Percentiles rank a stretch among this genome's conserved stretches.
Conservation (phyloP, 1,284 basidiomycete genomes). For the Pseudozyma pruni region DNA sequence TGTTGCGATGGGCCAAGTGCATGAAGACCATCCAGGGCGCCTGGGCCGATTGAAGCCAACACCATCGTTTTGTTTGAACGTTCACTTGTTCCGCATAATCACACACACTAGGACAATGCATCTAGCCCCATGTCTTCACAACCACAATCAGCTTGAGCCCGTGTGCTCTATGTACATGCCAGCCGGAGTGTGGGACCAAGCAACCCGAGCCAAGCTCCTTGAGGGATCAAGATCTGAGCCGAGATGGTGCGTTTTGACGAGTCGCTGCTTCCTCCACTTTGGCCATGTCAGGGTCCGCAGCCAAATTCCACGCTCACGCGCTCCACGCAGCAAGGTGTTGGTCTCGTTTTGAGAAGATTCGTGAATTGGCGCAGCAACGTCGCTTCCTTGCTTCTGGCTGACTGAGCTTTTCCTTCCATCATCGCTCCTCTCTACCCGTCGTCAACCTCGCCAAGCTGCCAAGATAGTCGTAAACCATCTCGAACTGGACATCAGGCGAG, state of each 20-base stretch:
- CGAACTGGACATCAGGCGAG: too few species aligned
- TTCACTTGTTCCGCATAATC: background rate
- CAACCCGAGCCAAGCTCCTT: too few species aligned
- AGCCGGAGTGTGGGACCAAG: too few species aligned
- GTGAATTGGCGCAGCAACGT: conserved; percentile 1
- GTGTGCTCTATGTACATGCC: too few species aligned
- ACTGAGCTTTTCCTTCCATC: conserved; percentile 14
- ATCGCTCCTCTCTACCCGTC: too few species aligned
- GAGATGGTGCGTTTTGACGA: too few species aligned
- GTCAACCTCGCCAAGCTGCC: too few species aligned
- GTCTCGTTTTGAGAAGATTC: conserved; percentile 25
- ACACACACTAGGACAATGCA: too few species aligned
- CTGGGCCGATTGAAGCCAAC: conserved; percentile 72
- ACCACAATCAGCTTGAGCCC: too few species aligned
- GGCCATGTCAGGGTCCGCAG: conserved; percentile 4
- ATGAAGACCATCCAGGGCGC: conserved; percentile 81
- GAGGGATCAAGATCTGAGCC: too few species aligned
- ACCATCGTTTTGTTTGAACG: background rate
- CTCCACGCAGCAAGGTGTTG: conserved; percentile 10
- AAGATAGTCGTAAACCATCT: too few species aligned
- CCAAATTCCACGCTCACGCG: background rate
- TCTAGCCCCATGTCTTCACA: background rate
- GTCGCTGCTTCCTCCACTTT: conserved; percentile 14
- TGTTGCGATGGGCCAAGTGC: conserved; percentile 79
- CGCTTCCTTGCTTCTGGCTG: background rate